phyloP scores from a whole-genome alignment of 352 stramenopile species.

The Pythium sp. region DNA sequence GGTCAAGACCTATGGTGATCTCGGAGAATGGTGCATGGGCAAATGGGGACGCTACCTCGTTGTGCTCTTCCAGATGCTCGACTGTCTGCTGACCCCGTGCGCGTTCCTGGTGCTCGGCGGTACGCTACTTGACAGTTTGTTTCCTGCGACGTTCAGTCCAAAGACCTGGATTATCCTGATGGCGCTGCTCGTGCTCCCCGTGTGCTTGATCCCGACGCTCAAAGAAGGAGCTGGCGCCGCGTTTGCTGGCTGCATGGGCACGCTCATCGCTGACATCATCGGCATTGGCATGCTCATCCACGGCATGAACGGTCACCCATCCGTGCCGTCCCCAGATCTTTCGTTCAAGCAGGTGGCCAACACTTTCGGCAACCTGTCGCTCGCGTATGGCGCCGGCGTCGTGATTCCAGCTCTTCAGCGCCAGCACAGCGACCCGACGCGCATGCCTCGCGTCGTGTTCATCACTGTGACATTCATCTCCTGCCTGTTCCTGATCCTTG shows the following conservation, averaged over 20 bases:
- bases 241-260: constrained; percentile 26
- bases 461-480: constrained; percentile 48
- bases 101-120: constrained; percentile 26
- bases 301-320: constrained; percentile 23
- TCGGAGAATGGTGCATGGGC: constrained; percentile 33
- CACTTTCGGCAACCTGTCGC: constrained; percentile 27
- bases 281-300: constrained; percentile 20
- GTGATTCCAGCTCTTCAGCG: constrained; percentile 28
- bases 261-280: constrained; percentile 28
- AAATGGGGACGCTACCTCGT: constrained; percentile 22
- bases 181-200: constrained; percentile 21
- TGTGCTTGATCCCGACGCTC: constrained; percentile 27
- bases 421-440: constrained; percentile 24
- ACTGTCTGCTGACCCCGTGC: constrained; percentile 20
- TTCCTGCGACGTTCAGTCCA: constrained; percentile 15
- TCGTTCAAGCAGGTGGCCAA: constrained; percentile 24
- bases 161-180: constrained; percentile 31
- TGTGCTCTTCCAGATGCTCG: constrained; percentile 16
- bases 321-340: constrained; percentile 16
- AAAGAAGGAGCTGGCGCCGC: constrained; percentile 27
- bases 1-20: constrained; percentile 29
- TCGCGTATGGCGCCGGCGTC: constrained; percentile 28
- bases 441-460: constrained; percentile 30
- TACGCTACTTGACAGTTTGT: constrained; percentile 20
- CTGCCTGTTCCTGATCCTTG: constrained; percentile 42